These are phyloP conservation scores for Nicotiana tomentosiformis DNA, from an alignment of 257 asterid genomes.

Conservation along the genomic window DNA sequence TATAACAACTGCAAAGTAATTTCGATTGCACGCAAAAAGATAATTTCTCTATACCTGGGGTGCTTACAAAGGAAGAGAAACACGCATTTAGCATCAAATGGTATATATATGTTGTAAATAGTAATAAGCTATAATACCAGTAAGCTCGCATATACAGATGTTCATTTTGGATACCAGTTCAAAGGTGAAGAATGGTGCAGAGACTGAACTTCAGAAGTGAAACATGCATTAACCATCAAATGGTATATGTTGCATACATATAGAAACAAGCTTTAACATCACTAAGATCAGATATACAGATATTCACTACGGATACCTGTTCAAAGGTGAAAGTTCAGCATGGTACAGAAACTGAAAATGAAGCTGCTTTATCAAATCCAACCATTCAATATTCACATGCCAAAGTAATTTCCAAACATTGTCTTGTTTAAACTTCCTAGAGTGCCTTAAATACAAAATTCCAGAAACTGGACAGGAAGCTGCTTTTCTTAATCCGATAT, in stretches of 20 bases:
- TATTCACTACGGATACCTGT: neutral
- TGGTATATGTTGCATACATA: neutral
- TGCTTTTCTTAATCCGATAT: neutral
- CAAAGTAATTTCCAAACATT: neutral
- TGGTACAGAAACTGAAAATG: neutral
- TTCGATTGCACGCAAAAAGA: neutral
- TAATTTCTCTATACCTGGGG: neutral
- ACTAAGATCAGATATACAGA: neutral
- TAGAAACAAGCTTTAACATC: neutral
- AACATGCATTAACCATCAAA: neutral
- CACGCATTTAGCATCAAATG: neutral
- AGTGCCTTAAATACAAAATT: neutral
- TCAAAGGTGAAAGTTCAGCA: neutral
- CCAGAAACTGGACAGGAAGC: slow-evolving; percentile 4
- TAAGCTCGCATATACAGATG: neutral
- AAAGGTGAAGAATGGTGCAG: neutral
- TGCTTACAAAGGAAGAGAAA: neutral
- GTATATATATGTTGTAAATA: neutral
- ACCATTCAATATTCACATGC: neutral
- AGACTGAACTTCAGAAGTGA: neutral
- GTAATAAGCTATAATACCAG: neutral
- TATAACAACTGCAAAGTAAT: neutral
- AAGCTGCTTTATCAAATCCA: neutral
- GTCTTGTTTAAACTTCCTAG: neutral
- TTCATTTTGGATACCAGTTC: neutral